phyloP scores from a whole-genome alignment of 2,329 filamentous ascomycete genomes.

The Whalleya microplaca region DNA sequence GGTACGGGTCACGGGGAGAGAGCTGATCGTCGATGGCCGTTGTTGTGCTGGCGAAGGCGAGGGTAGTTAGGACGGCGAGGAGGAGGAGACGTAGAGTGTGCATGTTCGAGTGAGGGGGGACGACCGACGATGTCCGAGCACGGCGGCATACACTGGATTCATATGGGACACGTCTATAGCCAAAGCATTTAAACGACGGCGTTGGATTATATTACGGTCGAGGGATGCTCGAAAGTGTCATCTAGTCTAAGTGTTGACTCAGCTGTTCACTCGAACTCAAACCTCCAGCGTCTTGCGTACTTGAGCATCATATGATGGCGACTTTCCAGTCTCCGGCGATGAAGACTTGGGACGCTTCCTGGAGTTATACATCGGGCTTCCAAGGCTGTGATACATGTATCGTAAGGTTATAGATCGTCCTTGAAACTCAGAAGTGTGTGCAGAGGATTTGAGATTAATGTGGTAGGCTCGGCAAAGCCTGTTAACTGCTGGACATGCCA shows the following conservation, averaged over 20 bases:
- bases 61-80: background rate
- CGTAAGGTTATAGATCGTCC: background rate
- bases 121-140: background rate
- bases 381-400: background rate
- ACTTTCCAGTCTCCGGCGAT: background rate
- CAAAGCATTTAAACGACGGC: background rate
- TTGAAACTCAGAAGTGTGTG: conserved; percentile 1
- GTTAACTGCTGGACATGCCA: background rate
- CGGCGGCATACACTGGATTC: background rate
- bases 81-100: background rate
- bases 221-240: background rate
- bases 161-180: background rate
- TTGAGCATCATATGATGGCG: conserved; percentile 1
- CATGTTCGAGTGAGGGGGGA: background rate
- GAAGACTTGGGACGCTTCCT: background rate
- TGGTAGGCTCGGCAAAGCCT: conserved; percentile 3
- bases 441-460: conserved; percentile 11
- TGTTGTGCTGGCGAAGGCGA: background rate
- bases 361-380: conserved; percentile 2
- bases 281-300: background rate
- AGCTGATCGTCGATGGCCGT: background rate
- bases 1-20: background rate
- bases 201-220: background rate
- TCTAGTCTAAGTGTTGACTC: background rate
- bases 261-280: background rate